Evolutionary conservation across 2,329 filamentous ascomycete genomes (phyloP), one percentile per base, ranked within the genome.

Genomic region (Dothistroma pini): DNA sequence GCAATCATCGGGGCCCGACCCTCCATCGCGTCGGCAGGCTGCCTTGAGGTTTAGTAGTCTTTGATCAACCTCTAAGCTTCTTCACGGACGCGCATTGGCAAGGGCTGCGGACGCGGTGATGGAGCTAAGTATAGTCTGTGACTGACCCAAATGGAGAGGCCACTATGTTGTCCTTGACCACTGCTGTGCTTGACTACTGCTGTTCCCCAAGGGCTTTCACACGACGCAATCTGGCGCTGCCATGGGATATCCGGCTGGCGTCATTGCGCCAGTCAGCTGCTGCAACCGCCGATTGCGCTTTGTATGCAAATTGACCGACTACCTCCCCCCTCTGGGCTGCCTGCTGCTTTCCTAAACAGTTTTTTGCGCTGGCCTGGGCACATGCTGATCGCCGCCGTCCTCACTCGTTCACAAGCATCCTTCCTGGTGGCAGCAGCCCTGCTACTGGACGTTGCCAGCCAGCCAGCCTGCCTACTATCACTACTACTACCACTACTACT

Each of bases 201-300:
- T 60, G 58, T 63, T 61, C 59, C 63, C 62, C 66, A 64, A 63
- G 61, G 58, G 65, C 65, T 65, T 35, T 65, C 63, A 64, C 68
- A 71, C 69, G 68, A 70, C 63, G 70, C 70, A 71, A 69, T 68
- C 66, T 66, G 69, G 70, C 70, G 69, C 61, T 69, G 69, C 70
- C 69, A 68, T 69, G 65, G 65, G 60, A 64, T 58, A 59, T 59
- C 60, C 61, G 65, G 63, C 67, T 69, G 67, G 69, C 69, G 69
- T 70, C 69, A 60, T 60, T 51, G 48, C 29, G 25, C 54, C 66
- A 57, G 48, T 57, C 58, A 69, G 60, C 66, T 67, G 64, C 62
- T 58, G 56, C 59, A 56, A 63, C 56, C 57, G 61, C 61, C 63
- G 48, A 56, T 59, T 60, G 61, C 57, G 61, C 65, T 59, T 59